Conservation (phyloP, 2,329 filamentous ascomycete species). For the Aspergillus neoniger region DNA sequence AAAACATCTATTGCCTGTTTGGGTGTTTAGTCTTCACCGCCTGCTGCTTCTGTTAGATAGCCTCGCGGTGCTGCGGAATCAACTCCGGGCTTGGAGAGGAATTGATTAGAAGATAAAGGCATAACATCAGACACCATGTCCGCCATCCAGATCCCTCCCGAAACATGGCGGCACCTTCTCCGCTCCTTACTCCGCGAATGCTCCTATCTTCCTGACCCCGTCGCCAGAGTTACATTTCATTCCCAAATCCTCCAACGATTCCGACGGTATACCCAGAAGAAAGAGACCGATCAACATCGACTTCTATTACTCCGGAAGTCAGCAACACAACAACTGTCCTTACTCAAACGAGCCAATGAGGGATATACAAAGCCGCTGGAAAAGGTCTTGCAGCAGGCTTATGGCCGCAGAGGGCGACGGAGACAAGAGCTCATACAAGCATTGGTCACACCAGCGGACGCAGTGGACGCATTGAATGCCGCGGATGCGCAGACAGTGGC, state of each 20-base stretch:
- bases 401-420: slow-evolving; percentile 58
- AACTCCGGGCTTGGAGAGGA: too few species aligned
- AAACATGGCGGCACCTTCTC: slow-evolving; percentile 50
- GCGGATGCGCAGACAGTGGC: neutral
- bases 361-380: slow-evolving; percentile 55
- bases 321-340: slow-evolving; percentile 43
- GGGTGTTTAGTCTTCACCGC: slow-evolving; percentile 8
- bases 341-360: slow-evolving; percentile 56
- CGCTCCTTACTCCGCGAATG: slow-evolving; percentile 61
- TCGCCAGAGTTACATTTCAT: slow-evolving; percentile 54
- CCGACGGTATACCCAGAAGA: slow-evolving; percentile 40
- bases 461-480: slow-evolving; percentile 19
- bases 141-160: slow-evolving; percentile 25
- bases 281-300: slow-evolving; percentile 18
- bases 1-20: slow-evolving; percentile 23
- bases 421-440: slow-evolving; percentile 50
- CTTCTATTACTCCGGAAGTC: slow-evolving; percentile 26
- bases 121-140: neutral
- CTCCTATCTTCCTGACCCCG: slow-evolving; percentile 61
- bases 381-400: slow-evolving; percentile 56
- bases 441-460: slow-evolving; percentile 32
- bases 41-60: neutral
- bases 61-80: neutral
- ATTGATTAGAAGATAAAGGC: too few species aligned
- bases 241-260: slow-evolving; percentile 53